Conservation (phyloP, 495 filamentous ascomycete genomes). For the Talaromyces wortmannii region DNA sequence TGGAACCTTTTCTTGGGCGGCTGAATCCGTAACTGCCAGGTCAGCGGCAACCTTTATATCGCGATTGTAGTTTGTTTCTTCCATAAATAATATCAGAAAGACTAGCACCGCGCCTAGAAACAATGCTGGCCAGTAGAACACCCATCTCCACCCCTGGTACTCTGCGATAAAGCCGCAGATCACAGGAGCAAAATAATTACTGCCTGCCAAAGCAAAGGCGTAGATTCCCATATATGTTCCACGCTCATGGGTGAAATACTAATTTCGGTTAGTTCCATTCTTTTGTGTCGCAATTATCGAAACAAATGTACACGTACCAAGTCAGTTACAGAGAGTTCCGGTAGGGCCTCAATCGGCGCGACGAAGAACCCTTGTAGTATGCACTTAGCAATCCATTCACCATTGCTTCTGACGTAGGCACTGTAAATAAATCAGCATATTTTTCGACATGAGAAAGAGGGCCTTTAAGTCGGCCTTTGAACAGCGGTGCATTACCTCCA, state of each 20-base stretch:
- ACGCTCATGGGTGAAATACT: conserved; percentile 60
- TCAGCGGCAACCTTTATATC: not conserved
- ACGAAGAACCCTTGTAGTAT: conserved; percentile 58
- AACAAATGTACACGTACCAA: conserved; percentile 26
- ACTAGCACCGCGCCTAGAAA: conserved; percentile 47
- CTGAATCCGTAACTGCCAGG: not conserved
- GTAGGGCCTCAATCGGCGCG: conserved; percentile 57
- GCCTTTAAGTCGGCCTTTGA: no score
- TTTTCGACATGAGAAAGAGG: no score
- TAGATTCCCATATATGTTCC: conserved; percentile 62
- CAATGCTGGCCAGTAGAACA: conserved; percentile 59
- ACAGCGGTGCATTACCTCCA: conserved; percentile 26
- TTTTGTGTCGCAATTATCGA: not conserved
- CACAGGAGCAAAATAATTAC: conserved; percentile 59
- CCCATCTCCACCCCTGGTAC: conserved; percentile 56
- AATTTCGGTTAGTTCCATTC: not conserved
- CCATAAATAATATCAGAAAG: conserved; percentile 63
- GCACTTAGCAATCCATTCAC: conserved; percentile 59
- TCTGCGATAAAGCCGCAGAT: conserved; percentile 63
- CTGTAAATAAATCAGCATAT: conserved; percentile 11
- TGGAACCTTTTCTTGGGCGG: not conserved
- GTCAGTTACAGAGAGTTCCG: conserved; percentile 55
- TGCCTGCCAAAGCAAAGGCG: conserved; percentile 53
- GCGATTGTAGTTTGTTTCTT: conserved; percentile 60
- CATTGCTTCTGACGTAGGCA: conserved; percentile 37